Conservation (phyloP, 2,329 filamentous ascomycete genomes). For the Alternaria triticina region DNA sequence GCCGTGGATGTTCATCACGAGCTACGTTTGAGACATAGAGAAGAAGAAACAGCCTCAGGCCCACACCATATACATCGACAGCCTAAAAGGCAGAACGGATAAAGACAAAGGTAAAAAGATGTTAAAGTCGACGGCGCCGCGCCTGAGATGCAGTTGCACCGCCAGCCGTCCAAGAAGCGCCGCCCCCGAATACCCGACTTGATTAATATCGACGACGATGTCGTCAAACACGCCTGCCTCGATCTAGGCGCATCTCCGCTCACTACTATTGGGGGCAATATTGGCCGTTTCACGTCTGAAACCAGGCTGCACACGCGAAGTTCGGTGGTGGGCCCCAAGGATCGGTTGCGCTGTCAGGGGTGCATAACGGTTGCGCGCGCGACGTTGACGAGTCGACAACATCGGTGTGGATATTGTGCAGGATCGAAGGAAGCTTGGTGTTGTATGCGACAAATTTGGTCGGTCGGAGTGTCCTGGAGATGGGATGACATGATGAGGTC, state of each 20-base stretch:
- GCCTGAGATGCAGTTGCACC: background rate
- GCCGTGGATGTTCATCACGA: background rate
- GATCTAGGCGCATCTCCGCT: conserved; percentile 8
- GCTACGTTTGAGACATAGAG: background rate
- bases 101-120: background rate
- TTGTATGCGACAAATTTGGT: background rate
- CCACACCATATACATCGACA: background rate
- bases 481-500: background rate
- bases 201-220: conserved; percentile 5
- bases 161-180: background rate
- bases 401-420: background rate
- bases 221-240: conserved; percentile 18
- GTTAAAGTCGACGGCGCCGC: background rate
- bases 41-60: background rate
- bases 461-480: background rate
- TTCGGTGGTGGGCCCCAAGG: background rate
- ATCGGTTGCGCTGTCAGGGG: background rate
- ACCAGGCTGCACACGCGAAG: conserved; percentile 15
- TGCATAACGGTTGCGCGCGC: conserved; percentile 15
- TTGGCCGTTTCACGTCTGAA: conserved; percentile 30
- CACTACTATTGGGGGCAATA: conserved; percentile 26
- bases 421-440: background rate
- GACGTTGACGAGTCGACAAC: conserved; percentile 1
- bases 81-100: conserved; percentile 1
- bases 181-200: background rate